Percentiles rank a stretch among this genome's conserved stretches.
These are phyloP conservation scores for Phaeophleospora eucalypticola DNA, from an alignment of 2,329 filamentous ascomycete species.

Conservation along the genomic window DNA sequence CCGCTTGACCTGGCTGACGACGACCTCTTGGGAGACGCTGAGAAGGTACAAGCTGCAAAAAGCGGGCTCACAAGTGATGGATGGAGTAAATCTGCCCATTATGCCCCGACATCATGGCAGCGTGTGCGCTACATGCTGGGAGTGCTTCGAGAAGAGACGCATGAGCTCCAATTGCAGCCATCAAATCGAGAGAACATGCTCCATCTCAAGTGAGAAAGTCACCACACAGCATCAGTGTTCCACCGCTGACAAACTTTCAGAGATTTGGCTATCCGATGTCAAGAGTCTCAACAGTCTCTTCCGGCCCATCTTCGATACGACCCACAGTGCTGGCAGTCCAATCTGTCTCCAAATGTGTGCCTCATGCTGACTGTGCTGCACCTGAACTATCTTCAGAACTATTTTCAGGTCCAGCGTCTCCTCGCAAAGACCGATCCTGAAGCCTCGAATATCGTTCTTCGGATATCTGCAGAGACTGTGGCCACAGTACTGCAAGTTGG, in stretches of 20 bases:
- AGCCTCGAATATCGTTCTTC: slow-evolving; percentile 4
- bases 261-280: slow-evolving; percentile 3
- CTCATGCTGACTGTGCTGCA: slow-evolving; percentile 16
- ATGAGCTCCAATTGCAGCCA: slow-evolving; percentile 4
- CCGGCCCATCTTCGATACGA: slow-evolving; percentile 18
- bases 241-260: neutral
- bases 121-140: slow-evolving; percentile 10
- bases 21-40: slow-evolving; percentile 4
- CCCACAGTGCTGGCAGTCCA: slow-evolving; percentile 15
- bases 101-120: slow-evolving; percentile 14
- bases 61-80: slow-evolving; percentile 8
- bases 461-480: slow-evolving; percentile 12
- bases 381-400: slow-evolving; percentile 17
- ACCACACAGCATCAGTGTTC: too few relatives aligned
- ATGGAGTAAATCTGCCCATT: slow-evolving; percentile 10
- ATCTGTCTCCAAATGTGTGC: slow-evolving; percentile 6
- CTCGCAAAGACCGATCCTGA: slow-evolving; percentile 9
- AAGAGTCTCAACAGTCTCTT: slow-evolving; percentile 4
- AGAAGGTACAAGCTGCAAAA: slow-evolving; percentile 4
- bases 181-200: slow-evolving; percentile 3
- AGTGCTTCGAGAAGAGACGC: slow-evolving; percentile 8
- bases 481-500: slow-evolving; percentile 16
- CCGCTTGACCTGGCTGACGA: slow-evolving; percentile 15
- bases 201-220: slow-evolving; percentile 7
- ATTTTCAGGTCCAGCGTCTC: slow-evolving; percentile 19